These are phyloP conservation scores for Teunomyces funiuensis DNA, from an alignment of 805 yeast species.

Conservation along the genomic window DNA sequence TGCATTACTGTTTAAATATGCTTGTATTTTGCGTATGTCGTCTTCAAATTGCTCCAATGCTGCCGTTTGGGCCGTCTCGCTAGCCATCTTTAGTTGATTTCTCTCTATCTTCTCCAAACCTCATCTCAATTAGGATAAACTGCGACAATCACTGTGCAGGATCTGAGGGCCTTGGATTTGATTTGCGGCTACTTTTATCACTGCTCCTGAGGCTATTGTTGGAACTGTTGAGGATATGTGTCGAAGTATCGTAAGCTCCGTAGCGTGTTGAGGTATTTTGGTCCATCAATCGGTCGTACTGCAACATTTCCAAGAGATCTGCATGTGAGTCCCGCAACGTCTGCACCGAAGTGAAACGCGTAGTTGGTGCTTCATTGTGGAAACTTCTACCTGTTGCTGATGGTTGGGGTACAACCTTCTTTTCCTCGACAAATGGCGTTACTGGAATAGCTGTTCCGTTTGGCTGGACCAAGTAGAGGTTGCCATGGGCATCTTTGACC, in stretches of 20 bases:
- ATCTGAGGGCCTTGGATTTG: slow-evolving; percentile 1
- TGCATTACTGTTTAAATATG: slow-evolving; percentile 4
- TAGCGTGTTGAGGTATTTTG: slow-evolving; percentile 11
- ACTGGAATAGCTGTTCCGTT: slow-evolving; percentile 11
- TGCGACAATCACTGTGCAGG: background rate
- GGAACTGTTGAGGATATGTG: slow-evolving; percentile 6
- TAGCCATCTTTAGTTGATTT: slow-evolving; percentile 7
- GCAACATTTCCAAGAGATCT: slow-evolving; percentile 22
- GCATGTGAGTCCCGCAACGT: slow-evolving; percentile 19
- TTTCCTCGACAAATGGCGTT: background rate
- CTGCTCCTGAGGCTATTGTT: slow-evolving; percentile 11
- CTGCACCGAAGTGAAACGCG: slow-evolving; percentile 10
- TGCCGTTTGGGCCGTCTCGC: background rate
- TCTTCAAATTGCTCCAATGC: slow-evolving; percentile 10
- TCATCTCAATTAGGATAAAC: background rate
- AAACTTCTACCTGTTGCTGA: slow-evolving; percentile 6
- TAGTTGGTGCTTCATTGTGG: slow-evolving; percentile 21
- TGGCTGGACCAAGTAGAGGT: slow-evolving; percentile 12
- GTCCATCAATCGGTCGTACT: slow-evolving; percentile 17
- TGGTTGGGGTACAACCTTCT: background rate
- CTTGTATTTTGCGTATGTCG: slow-evolving; percentile 1
- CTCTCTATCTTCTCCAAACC: slow-evolving; percentile 1
- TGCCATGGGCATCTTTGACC: slow-evolving; percentile 11
- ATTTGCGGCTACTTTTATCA: slow-evolving; percentile 7
- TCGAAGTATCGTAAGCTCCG: slow-evolving; percentile 15